Base-by-base conservation (phyloP, 2,329 filamentous ascomycete genomes). In the Alternaria longipes region DNA sequence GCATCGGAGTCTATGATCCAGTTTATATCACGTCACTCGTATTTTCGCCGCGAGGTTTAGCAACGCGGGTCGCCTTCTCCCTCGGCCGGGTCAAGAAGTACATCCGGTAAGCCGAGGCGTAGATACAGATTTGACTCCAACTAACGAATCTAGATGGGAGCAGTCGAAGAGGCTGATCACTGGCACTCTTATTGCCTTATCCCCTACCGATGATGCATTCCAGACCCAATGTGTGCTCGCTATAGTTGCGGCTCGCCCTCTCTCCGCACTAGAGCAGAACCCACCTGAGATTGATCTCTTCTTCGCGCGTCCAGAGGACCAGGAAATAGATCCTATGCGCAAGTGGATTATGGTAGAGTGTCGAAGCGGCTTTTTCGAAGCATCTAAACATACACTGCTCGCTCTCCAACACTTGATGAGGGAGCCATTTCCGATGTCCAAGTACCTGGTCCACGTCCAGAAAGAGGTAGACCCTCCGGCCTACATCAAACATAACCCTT, bases 341-440 rank as follows among this genome's bases (percentile, higher is more conserved):
- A 88, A 91, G 68, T 89, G 89, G 76, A 78, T 94, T 11, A 97
- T 97, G 91, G 80, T 97, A 0, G 92, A 97, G 72, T 85, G 90
- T 1, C 85, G 89, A 3, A 78, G 79, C 0, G 89, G 91, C 1
- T 97, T 93, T 73, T 97, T 88, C 64, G 94, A 97, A 75, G 87
- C 91, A 0, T 84, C 87, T 38, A 85, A 91, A 0, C 88, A 97
- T 73, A 90, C 89, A 0, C 83, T 97, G 74, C 81, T 86, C 14
- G 90, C 91, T 0, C 79, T 97, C 2, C 92, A 97, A 80, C 83
- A 88, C 79, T 75, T 86, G 79, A 84, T 79, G 58, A 75, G 76
- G 62, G 89, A 91, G 78, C 78, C 79, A 78, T 90, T 90, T n/a
- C 82, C 85, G 0, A 78, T 92, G 2, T 83, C 85, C 45, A 85